Percentiles rank a stretch among this genome's conserved stretches.
These are phyloP conservation scores for Musa acuminata DNA, from an alignment of 176 grass and related monocot genomes.

Conservation along the genomic window DNA sequence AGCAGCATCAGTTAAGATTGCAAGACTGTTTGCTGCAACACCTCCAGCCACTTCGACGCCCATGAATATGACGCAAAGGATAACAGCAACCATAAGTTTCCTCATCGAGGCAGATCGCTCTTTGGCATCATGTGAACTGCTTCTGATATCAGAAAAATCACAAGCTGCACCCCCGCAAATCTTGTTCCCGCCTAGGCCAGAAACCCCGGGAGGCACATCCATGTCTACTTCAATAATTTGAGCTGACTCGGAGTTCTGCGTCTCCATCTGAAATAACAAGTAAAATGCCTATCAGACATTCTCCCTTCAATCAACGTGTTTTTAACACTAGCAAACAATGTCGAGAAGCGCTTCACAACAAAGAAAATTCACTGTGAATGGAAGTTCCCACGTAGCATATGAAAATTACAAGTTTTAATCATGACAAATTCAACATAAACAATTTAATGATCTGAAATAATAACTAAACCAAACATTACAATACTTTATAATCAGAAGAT, in stretches of 20 bases:
- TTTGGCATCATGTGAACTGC: slow-evolving; percentile 7
- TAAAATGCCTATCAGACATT: too few relatives aligned
- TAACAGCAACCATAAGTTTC: slow-evolving; percentile 13
- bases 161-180: slow-evolving; percentile 7
- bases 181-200: neutral
- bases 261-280: neutral
- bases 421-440: too few relatives aligned
- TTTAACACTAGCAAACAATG: too few relatives aligned
- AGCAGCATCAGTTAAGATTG: slow-evolving; percentile 20
- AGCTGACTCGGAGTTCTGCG: neutral
- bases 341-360: too few relatives aligned
- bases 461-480: too few relatives aligned
- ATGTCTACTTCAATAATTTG: slow-evolving; percentile 11
- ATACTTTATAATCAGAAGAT: too few relatives aligned
- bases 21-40: slow-evolving; percentile 13
- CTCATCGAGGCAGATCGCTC: slow-evolving; percentile 12
- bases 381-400: too few relatives aligned
- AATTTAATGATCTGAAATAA: too few relatives aligned
- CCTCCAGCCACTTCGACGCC: slow-evolving; percentile 11
- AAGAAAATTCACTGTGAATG: too few relatives aligned
- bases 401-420: too few relatives aligned
- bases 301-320: too few relatives aligned
- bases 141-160: slow-evolving; percentile 13
- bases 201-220: neutral
- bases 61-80: slow-evolving; percentile 14